Conservation (phyloP, 1,284 basidiomycete genomes). For the Rhizoctonia solani region DNA sequence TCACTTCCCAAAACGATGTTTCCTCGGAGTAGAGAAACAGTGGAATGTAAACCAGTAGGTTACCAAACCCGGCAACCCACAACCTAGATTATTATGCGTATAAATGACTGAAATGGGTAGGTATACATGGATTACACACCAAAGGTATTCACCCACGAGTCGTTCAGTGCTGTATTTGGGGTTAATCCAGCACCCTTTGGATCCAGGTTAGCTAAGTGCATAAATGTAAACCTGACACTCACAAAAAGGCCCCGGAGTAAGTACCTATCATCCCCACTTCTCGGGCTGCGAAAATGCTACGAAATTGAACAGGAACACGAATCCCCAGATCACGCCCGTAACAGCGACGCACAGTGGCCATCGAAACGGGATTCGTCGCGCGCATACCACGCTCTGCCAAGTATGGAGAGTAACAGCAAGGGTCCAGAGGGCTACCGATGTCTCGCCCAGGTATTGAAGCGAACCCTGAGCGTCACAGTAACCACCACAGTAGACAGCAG, state of each 20-base stretch:
- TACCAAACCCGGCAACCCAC: constrained; percentile 35
- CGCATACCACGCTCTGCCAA: constrained; percentile 21
- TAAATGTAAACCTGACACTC: background rate
- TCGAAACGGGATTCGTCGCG: constrained; percentile 1
- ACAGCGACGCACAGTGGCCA: constrained; percentile 17
- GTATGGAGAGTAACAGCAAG: constrained; percentile 36
- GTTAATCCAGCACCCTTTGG: constrained; percentile 36
- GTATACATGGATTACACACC: background rate
- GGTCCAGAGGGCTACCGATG: constrained; percentile 35
- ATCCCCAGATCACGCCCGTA: constrained; percentile 34
- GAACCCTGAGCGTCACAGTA: constrained; percentile 36
- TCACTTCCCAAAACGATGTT: constrained; percentile 34
- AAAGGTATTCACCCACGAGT: constrained; percentile 35
- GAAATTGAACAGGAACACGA: constrained; percentile 31
- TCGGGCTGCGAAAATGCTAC: constrained; percentile 17
- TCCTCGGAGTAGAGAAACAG: constrained; percentile 37
- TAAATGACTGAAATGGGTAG: background rate
- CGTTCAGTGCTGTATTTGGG: constrained; percentile 15
- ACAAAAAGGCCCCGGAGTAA: constrained; percentile 35
- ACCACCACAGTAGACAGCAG: constrained; percentile 30
- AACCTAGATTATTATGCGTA: constrained; percentile 8
- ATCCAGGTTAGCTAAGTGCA: background rate
- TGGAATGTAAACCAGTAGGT: constrained; percentile 35
- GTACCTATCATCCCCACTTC: background rate
- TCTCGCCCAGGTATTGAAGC: constrained; percentile 36